These are phyloP conservation scores for Alectoria sarmentosa DNA, from an alignment of 495 filamentous ascomycete species.

Conservation along the genomic window DNA sequence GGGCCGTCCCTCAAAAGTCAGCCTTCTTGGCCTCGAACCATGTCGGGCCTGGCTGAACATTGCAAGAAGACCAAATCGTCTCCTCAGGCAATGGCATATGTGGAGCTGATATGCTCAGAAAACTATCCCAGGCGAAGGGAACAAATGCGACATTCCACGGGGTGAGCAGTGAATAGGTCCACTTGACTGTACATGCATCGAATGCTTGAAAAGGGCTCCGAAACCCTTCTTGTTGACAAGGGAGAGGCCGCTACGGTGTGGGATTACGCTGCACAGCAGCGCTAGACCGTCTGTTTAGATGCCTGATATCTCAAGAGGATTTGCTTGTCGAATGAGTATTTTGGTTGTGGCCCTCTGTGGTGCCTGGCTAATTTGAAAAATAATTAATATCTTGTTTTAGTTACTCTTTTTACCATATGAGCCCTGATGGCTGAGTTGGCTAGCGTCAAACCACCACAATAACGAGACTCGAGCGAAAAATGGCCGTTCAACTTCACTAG, in stretches of 20 bases:
- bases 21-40: not conserved
- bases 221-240: not conserved
- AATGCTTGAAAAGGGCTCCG: not conserved
- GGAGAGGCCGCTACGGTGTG: not conserved
- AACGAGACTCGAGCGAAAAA: not conserved
- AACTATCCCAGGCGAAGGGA: not conserved
- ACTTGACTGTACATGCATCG: not conserved
- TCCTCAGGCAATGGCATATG: not conserved
- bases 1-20: not conserved
- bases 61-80: not conserved
- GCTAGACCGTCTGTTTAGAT: not conserved
- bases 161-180: not conserved
- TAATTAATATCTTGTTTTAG: not conserved
- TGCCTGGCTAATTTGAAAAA: not conserved
- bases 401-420: not conserved
- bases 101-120: not conserved
- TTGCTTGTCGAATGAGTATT: not conserved
- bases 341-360: not conserved
- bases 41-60: not conserved
- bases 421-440: not conserved
- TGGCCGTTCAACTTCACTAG: not conserved
- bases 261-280: not conserved
- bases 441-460: not conserved
- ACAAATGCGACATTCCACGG: not conserved
- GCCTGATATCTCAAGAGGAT: not conserved